Conservation (phyloP, 345 rosid species). For the Combretum micranthum region DNA sequence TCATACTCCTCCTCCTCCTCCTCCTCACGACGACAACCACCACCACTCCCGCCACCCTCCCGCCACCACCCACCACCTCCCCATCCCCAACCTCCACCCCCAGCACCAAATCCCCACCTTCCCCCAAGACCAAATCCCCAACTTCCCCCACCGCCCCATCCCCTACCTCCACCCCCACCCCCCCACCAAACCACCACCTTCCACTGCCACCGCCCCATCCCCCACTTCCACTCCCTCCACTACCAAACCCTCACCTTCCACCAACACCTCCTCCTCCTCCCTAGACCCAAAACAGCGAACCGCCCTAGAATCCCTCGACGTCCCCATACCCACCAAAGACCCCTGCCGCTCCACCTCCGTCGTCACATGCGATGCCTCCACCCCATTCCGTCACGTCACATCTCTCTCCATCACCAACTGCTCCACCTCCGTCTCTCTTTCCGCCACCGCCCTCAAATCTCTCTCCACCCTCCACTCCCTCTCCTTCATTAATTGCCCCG, state of each 20-base stretch:
- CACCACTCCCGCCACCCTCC: not conserved
- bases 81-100: conserved; percentile 8
- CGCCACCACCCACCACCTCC: conserved; percentile 11
- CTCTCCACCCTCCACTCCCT: conserved; percentile 69
- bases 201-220: conserved; percentile 23
- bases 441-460: conserved; percentile 42
- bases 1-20: conserved; percentile 8
- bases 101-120: conserved; percentile 8
- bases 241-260: conserved; percentile 14
- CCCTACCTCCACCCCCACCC: not conserved
- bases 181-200: conserved; percentile 12
- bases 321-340: conserved; percentile 46
- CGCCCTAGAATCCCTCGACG: conserved; percentile 67
- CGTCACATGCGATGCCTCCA: conserved; percentile 48
- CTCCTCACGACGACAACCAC: not conserved
- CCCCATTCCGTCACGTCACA: conserved; percentile 70
- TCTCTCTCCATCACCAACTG: conserved; percentile 76
- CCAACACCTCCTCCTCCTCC: conserved; percentile 30
- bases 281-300: conserved; percentile 72
- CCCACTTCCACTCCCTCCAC: conserved; percentile 18
- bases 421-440: conserved; percentile 41
- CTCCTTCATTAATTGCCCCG: conserved; percentile 64
- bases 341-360: conserved; percentile 52
- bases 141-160: conserved; percentile 13
- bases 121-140: too few species aligned